A percentile compares a stretch with the other conserved stretches of the same genome.
These are phyloP conservation scores for Davidsoniella australis DNA, from an alignment of 2,329 filamentous ascomycete species.

Conservation along the genomic window DNA sequence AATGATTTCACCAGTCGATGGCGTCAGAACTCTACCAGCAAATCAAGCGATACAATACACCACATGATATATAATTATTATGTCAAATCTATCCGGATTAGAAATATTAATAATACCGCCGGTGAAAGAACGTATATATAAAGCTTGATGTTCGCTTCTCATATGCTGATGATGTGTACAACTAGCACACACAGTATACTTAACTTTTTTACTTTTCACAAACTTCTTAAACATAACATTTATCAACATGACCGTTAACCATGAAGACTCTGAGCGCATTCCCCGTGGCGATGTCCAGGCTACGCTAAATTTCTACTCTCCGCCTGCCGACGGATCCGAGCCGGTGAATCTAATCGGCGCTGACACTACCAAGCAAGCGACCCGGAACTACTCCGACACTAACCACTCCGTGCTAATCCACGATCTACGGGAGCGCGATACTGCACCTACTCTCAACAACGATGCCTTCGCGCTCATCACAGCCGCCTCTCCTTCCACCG, in stretches of 20 bases:
- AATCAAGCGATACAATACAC: too few species aligned
- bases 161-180: too few species aligned
- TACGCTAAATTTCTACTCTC: slow-evolving; percentile 46
- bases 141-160: too few species aligned
- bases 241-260: not conserved
- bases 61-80: too few species aligned
- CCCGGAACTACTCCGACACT: slow-evolving; percentile 44
- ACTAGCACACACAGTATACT: not conserved
- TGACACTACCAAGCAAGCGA: slow-evolving; percentile 36
- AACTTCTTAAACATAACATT: not conserved
- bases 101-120: too few species aligned
- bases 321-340: slow-evolving; percentile 38
- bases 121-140: too few species aligned
- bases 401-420: slow-evolving; percentile 39
- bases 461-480: slow-evolving; percentile 56
- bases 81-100: too few species aligned
- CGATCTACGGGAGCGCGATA: slow-evolving; percentile 59
- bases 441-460: slow-evolving; percentile 47
- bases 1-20: too few species aligned
- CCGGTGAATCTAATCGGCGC: slow-evolving; percentile 54
- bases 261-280: slow-evolving; percentile 18
- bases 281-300: slow-evolving; percentile 45
- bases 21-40: too few species aligned
- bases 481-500: slow-evolving; percentile 35
- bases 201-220: not conserved